phyloP scores from a whole-genome alignment of 2,329 filamentous ascomycete genomes.

The Arthroderma uncinatum region DNA sequence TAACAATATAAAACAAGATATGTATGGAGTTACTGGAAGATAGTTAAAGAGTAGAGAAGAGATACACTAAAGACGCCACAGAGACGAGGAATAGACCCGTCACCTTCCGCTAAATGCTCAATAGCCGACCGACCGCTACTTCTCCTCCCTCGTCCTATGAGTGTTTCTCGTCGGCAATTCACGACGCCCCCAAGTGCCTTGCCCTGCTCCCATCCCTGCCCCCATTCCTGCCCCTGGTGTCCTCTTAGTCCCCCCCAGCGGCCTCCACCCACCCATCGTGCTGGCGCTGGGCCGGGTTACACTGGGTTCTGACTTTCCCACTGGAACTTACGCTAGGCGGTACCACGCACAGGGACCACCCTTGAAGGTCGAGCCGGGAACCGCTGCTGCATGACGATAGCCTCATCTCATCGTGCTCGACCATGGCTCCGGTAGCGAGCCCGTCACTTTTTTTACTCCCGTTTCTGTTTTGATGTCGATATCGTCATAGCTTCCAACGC shows the following conservation, averaged over 20 bases:
- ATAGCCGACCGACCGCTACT: too few relatives aligned
- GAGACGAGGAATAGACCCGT: not conserved
- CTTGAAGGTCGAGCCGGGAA: too few relatives aligned
- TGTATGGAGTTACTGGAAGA: too few relatives aligned
- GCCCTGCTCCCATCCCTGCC: not conserved
- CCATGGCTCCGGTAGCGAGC: not conserved
- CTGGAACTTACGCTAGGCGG: not conserved
- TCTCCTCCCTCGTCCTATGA: too few relatives aligned
- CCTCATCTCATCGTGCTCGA: not conserved
- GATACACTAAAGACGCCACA: too few relatives aligned
- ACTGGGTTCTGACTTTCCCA: too few relatives aligned
- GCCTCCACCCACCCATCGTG: not conserved
- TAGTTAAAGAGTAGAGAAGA: too few relatives aligned
- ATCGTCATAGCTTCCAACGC: not conserved
- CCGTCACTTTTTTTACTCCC: not conserved
- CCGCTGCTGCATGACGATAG: not conserved
- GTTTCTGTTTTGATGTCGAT: not conserved
- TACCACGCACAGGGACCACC: not conserved
- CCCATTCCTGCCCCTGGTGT: too few relatives aligned
- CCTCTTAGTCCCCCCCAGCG: too few relatives aligned
- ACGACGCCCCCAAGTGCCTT: not conserved
- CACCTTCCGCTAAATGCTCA: too few relatives aligned
- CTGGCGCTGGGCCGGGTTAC: not conserved
- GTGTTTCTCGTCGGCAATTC: not conserved
- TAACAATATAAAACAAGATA: not conserved